Percentiles rank a stretch among this genome's conserved stretches.
Conservation (phyloP, 2,329 filamentous ascomycete genomes). For the Pestalotiopsis sp. region DNA sequence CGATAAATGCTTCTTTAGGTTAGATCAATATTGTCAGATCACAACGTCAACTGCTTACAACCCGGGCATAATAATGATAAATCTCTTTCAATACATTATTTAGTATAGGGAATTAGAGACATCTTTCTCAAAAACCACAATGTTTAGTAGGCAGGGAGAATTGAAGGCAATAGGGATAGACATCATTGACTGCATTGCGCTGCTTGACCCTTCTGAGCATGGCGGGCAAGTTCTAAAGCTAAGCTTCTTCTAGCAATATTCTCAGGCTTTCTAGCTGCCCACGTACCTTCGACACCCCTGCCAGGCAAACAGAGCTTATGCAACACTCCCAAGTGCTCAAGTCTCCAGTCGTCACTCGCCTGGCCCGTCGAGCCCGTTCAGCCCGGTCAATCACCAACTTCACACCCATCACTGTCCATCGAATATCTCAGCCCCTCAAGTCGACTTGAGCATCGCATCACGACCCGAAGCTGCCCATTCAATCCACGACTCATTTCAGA, state of each 20-base stretch:
- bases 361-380: neutral
- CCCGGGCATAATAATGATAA: neutral
- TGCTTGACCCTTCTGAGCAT: neutral
- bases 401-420: neutral
- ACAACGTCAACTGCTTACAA: too few species aligned
- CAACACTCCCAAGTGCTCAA: conserved; percentile 1
- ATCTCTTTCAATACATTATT: neutral
- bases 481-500: conserved; percentile 4
- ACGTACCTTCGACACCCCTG: neutral
- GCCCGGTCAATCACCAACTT: conserved; percentile 6
- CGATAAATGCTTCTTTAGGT: neutral
- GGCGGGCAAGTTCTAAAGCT: neutral
- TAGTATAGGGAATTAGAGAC: neutral
- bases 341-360: neutral
- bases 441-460: neutral
- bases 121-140: too few species aligned
- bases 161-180: neutral
- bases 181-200: neutral
- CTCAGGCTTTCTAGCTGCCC: neutral
- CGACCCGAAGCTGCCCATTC: neutral
- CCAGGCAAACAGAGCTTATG: conserved; percentile 14
- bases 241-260: conserved; percentile 2
- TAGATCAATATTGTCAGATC: neutral
- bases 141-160: too few species aligned
- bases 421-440: neutral